phyloP scores from a whole-genome alignment of 257 asterid species.

The Solanum paucissectum region DNA sequence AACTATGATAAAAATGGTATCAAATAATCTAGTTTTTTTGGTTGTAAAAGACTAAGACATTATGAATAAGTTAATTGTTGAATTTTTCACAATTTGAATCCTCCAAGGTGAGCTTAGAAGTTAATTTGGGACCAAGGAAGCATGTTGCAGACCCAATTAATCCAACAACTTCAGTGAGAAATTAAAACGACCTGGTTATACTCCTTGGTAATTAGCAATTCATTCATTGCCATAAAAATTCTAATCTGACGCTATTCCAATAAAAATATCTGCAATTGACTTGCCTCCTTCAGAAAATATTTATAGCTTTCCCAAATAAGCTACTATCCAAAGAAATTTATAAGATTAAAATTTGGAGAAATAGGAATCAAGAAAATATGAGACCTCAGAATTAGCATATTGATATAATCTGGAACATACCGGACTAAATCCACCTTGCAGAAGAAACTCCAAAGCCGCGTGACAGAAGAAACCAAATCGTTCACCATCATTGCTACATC shows the following conservation, averaged over 20 bases:
- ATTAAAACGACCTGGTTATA: neutral
- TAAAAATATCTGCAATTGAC: neutral
- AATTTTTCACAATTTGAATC: neutral
- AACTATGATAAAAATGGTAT: neutral
- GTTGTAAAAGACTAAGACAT: neutral
- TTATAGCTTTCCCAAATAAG: neutral
- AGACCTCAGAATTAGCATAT: neutral
- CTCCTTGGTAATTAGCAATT: neutral
- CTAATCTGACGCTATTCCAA: neutral
- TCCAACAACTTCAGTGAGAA: neutral
- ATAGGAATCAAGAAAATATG: neutral
- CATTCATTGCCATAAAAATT: neutral
- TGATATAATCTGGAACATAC: constrained; percentile 36
- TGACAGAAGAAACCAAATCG: constrained; percentile 95
- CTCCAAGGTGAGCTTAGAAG: neutral
- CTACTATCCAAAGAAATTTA: neutral
- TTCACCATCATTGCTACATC: constrained; percentile 74
- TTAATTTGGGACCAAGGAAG: neutral
- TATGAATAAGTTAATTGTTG: neutral
- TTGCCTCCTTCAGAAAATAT: neutral
- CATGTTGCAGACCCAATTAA: neutral
- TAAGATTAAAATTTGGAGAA: neutral
- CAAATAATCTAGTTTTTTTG: neutral
- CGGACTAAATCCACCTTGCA: constrained; percentile 83
- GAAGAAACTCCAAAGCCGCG: constrained; percentile 96